Evolutionary conservation across 1,284 basidiomycete genomes (phyloP), one percentile per base, ranked within the genome.

Genomic region (Bondarzewia mesenterica): DNA sequence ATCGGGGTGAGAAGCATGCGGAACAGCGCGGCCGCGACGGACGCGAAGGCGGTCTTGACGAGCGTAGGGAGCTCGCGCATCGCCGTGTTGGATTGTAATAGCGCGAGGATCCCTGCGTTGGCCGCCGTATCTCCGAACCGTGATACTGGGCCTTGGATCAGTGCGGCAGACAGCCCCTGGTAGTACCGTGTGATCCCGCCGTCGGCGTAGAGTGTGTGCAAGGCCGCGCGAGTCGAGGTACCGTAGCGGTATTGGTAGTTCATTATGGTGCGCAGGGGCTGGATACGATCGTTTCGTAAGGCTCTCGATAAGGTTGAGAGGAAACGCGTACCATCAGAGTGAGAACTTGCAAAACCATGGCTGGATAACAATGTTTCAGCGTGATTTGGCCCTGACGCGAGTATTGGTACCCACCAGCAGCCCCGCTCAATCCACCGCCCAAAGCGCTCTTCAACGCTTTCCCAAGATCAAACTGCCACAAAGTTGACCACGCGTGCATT

Each of bases 91-190:
- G 78, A 81, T 52, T 82, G 65, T 7, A 92, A 67, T 4, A 92
- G 70, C 0, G 86, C 87, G 21, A 90, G 72, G 50, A 91, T 87
- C 14, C 88, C 89, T 0, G 73, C 85, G 58, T 91, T 90, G 20
- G 88, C 85, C 0, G 89, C 89, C 1, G 92, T 94, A 63, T 95
- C 92, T 0, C 90, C 90, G 58, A 95, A 94, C 7, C 92, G 80
- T 7, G 85, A 71, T 7, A 81, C 68, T 1, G 82, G 81, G 42
- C 89, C 89, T 63, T 92, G 89, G 18, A 92, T 59, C 47, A 95
- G 78, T 1, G 92, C 92, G 0, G 90, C 86, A 0, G 65, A 60
- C 20, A 95, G 74, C 15, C 92, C 92, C 55, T 87, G 82, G 63
- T 94, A 93, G 63, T 87, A 93, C 38, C 90, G 75, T 41, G 73